Conservation (phyloP, 2,329 filamentous ascomycete genomes). For the Exutisphaerella laricina region DNA sequence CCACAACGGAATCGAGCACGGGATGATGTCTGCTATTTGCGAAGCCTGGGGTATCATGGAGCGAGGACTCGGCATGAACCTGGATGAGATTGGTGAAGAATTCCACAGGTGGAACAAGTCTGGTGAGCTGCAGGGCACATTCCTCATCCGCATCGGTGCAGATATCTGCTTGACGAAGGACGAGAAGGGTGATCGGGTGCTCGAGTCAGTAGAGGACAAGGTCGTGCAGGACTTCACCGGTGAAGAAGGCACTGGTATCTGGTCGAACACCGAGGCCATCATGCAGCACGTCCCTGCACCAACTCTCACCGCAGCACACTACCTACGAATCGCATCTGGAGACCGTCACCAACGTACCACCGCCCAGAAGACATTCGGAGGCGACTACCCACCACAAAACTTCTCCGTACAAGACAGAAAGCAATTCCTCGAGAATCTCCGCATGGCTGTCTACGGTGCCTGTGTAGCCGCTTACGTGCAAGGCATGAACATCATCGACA, state of each 20-base stretch:
- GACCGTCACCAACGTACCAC: constrained; percentile 52
- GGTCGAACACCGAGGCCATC: constrained; percentile 59
- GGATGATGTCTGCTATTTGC: constrained; percentile 58
- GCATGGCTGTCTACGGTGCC: constrained; percentile 56
- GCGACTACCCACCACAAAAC: constrained; percentile 36
- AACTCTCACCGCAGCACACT: constrained; percentile 59
- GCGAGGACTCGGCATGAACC: constrained; percentile 51
- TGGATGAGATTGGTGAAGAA: constrained; percentile 56
- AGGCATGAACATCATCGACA: constrained; percentile 59
- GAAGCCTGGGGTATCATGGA: constrained; percentile 63
- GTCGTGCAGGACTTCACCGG: constrained; percentile 64
- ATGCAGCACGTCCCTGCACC: constrained; percentile 58
- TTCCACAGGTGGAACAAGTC: constrained; percentile 56
- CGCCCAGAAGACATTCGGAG: constrained; percentile 45
- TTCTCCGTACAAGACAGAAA: constrained; percentile 32
- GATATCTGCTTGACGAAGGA: constrained; percentile 54
- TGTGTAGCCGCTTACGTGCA: constrained; percentile 61
- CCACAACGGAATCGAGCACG: constrained; percentile 69
- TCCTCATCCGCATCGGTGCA: constrained; percentile 57
- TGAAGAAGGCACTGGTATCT: constrained; percentile 62
- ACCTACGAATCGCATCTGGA: constrained; percentile 58
- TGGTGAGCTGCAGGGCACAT: constrained; percentile 56
- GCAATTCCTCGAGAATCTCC: constrained; percentile 53
- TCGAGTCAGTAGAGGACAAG: constrained; percentile 61
- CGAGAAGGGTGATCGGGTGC: constrained; percentile 43